phyloP scores from a whole-genome alignment of 352 stramenopile genomes.

The Globisporangium spinosum region DNA sequence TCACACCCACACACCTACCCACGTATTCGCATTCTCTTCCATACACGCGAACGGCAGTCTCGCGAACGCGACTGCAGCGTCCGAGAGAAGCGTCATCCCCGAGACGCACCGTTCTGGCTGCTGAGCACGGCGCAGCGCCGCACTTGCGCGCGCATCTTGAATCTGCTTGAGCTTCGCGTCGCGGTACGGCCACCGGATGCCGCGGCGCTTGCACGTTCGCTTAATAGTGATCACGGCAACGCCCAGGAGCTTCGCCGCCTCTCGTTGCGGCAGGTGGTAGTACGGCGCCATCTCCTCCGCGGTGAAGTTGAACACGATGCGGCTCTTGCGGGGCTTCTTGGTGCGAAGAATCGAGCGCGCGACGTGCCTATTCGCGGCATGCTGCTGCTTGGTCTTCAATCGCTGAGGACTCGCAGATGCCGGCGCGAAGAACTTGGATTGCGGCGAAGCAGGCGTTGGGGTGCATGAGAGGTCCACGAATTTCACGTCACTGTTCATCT shows the following conservation, averaged over 20 bases:
- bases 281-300: slow-evolving; percentile 31
- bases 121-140: neutral
- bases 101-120: neutral
- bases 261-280: slow-evolving; percentile 49
- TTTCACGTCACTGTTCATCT: neutral
- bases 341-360: slow-evolving; percentile 11
- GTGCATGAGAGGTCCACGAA: neutral
- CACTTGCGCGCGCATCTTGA: slow-evolving; percentile 7
- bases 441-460: neutral
- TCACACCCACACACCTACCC: neutral
- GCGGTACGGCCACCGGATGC: slow-evolving; percentile 37
- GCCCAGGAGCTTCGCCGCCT: slow-evolving; percentile 25
- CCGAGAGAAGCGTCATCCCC: neutral
- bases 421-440: neutral
- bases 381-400: neutral
- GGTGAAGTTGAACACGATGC: slow-evolving; percentile 39
- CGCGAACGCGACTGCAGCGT: slow-evolving; percentile 12
- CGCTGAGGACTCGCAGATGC: slow-evolving; percentile 1
- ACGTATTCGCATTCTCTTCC: slow-evolving; percentile 1
- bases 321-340: slow-evolving; percentile 39
- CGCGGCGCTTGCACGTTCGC: slow-evolving; percentile 31
- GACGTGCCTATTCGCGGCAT: neutral
- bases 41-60: slow-evolving; percentile 14
- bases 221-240: slow-evolving; percentile 42
- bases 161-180: slow-evolving; percentile 25